phyloP scores from a whole-genome alignment of 1,139 yeast species.

The Zygosaccharomyces sapae region DNA sequence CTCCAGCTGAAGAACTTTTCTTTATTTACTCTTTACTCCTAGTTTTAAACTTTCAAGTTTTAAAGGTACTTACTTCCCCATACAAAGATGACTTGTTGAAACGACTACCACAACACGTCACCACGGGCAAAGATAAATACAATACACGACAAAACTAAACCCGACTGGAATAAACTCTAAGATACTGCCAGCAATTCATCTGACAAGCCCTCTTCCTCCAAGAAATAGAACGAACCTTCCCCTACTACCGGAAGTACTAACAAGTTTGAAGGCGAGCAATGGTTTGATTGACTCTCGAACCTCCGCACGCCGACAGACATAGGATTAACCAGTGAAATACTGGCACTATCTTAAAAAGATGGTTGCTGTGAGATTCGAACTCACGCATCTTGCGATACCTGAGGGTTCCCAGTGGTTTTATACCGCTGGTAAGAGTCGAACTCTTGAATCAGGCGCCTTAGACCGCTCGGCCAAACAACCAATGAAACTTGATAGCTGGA shows the following conservation, averaged over 20 bases:
- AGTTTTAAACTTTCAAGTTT: background rate
- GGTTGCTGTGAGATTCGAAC: conserved; percentile 32
- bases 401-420: conserved; percentile 21
- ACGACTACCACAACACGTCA: background rate
- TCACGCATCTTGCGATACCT: conserved; percentile 32
- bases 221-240: background rate
- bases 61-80: background rate
- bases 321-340: no score
- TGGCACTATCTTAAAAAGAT: no score
- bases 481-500: no score
- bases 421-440: conserved; percentile 16
- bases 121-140: background rate
- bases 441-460: conserved; percentile 32
- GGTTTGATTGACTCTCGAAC: no score
- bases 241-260: background rate
- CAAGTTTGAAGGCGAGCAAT: no score
- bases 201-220: no score
- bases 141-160: no score
- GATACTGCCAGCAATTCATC: no score
- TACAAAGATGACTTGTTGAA: background rate
- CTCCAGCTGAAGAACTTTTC: background rate
- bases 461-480: conserved; percentile 33
- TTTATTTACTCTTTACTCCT: background rate
- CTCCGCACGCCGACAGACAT: no score
- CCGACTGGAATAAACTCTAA: no score